These are phyloP conservation scores for Pseudodiploospora longispora DNA, from an alignment of 2,329 filamentous ascomycete genomes.

Conservation along the genomic window DNA sequence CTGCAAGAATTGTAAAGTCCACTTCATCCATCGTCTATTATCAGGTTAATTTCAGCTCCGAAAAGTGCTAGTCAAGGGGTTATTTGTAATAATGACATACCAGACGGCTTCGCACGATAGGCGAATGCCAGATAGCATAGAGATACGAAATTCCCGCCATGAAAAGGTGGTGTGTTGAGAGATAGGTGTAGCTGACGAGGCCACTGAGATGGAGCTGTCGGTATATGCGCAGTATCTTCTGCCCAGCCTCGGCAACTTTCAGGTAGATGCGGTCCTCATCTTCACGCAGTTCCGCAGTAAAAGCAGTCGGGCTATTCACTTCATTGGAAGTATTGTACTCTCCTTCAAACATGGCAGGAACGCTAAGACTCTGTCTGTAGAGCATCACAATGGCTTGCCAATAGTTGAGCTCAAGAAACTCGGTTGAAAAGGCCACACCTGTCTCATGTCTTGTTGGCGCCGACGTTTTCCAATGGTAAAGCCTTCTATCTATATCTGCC, in stretches of 20 bases:
- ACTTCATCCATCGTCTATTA: constrained; percentile 78
- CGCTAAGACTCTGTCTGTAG: constrained; percentile 81
- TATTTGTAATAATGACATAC: constrained; percentile 40
- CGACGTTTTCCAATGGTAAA: constrained; percentile 79
- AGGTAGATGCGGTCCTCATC: constrained; percentile 89
- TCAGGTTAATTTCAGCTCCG: constrained; percentile 3
- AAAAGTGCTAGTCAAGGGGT: background rate
- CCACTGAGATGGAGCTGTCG: constrained; percentile 79
- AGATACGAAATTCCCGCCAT: constrained; percentile 96
- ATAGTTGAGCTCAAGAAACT: constrained; percentile 92
- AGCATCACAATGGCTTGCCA: constrained; percentile 97
- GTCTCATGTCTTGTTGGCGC: constrained; percentile 72
- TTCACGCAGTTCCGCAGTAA: constrained; percentile 58
- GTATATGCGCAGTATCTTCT: constrained; percentile 86
- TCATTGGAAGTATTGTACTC: constrained; percentile 63
- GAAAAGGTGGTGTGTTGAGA: constrained; percentile 93
- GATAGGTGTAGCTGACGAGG: constrained; percentile 90
- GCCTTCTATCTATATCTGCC: constrained; percentile 71
- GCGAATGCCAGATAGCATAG: constrained; percentile 95
- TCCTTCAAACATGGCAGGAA: constrained; percentile 74
- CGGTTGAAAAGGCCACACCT: constrained; percentile 79
- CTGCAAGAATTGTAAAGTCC: constrained; percentile 91
- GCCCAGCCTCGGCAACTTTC: constrained; percentile 90
- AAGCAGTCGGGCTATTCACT: constrained; percentile 54
- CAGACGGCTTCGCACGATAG: constrained; percentile 74